phyloP scores from a whole-genome alignment of 345 rosid genomes.

The Hirschfeldia incana region DNA sequence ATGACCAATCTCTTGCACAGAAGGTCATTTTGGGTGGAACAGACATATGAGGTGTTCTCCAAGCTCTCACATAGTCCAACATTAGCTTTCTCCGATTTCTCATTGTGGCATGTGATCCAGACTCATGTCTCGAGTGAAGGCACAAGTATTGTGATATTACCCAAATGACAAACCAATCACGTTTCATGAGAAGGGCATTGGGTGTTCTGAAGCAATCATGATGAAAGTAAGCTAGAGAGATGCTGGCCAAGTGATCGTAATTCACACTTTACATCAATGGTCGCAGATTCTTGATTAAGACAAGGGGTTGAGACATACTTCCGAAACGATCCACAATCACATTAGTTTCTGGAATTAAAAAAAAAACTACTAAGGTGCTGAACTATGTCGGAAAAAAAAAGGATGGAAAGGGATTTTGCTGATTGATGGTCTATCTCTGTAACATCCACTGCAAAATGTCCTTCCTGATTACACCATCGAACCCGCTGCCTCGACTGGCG shows the following conservation, averaged over 20 bases:
- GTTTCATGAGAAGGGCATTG: neutral
- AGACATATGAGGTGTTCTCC: no score
- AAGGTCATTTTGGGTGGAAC: no score
- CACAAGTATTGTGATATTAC: neutral
- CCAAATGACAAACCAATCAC: neutral
- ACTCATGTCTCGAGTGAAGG: neutral
- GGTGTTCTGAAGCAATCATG: neutral
- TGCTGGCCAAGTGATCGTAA: neutral
- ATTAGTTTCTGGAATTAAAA: neutral
- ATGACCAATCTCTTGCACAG: neutral
- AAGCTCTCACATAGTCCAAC: neutral
- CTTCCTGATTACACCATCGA: conserved; percentile 56
- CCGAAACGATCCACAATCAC: neutral
- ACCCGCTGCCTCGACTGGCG: conserved; percentile 37
- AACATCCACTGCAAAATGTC: conserved; percentile 76
- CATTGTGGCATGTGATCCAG: neutral
- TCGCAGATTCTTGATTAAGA: neutral
- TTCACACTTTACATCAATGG: neutral
- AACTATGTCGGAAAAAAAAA: neutral
- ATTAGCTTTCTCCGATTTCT: neutral
- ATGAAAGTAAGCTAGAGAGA: neutral
- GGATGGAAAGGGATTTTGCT: neutral
- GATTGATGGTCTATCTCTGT: conserved; percentile 20
- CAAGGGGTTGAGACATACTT: neutral
- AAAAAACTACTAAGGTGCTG: neutral